Conservation (phyloP, 495 filamentous ascomycete genomes). For the Talaromyces wortmannii region DNA sequence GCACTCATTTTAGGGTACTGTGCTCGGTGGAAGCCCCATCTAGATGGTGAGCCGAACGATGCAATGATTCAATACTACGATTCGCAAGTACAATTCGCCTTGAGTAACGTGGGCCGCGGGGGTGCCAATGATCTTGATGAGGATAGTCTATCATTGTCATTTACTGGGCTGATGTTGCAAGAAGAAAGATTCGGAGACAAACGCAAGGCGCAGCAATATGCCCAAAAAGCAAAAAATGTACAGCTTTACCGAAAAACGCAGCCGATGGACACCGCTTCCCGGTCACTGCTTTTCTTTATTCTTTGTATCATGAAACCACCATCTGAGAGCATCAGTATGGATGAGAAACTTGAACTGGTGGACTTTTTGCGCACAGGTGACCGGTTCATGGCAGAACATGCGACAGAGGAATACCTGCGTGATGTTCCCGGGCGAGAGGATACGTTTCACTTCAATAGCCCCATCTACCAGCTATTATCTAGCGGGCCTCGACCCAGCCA, state of each 20-base stretch:
- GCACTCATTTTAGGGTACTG: conserved; percentile 31
- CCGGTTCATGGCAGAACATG: conserved; percentile 28
- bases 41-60: conserved; percentile 15
- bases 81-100: conserved; percentile 8
- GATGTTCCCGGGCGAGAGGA: conserved; percentile 21
- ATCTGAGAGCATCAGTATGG: not conserved
- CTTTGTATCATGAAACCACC: conserved; percentile 23
- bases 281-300: conserved; percentile 24
- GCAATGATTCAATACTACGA: conserved; percentile 1
- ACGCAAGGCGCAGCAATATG: conserved; percentile 17
- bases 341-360: conserved; percentile 17
- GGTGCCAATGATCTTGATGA: conserved; percentile 9
- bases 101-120: conserved; percentile 12
- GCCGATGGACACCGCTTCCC: not conserved
- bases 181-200: conserved; percentile 36
- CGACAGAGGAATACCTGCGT: conserved; percentile 15
- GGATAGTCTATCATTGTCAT: conserved; percentile 25
- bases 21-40: conserved; percentile 29
- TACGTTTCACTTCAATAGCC: conserved; percentile 33
- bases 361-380: conserved; percentile 32
- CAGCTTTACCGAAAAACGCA: not conserved
- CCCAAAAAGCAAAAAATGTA: conserved; percentile 16
- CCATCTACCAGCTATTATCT: conserved; percentile 34
- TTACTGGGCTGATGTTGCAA: conserved; percentile 32
- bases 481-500: conserved; percentile 37